Evolutionary conservation across 345 rosid genomes (phyloP).

Genomic region (Balakata baccata): DNA sequence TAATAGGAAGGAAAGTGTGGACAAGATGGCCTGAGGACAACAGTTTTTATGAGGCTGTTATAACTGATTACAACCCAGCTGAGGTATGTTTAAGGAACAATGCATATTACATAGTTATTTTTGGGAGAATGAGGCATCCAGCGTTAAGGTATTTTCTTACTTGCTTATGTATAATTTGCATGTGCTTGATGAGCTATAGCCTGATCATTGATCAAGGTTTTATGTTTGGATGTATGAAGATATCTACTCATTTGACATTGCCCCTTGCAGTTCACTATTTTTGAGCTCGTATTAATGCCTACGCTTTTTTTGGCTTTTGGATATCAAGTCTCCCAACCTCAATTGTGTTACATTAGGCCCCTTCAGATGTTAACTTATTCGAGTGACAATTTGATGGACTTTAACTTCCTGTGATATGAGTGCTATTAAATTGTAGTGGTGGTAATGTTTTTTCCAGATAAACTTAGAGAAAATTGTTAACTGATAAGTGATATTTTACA

Average conservation of each 20-base stretch:
- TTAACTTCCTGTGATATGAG: not conserved
- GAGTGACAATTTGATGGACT: not conserved
- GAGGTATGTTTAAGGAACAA: slow-evolving; percentile 47
- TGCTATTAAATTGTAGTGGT: not conserved
- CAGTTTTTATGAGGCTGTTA: slow-evolving; percentile 82
- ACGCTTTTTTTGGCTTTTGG: not conserved
- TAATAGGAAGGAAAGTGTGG: slow-evolving; percentile 90
- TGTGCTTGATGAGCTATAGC: not conserved
- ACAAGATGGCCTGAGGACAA: slow-evolving; percentile 98
- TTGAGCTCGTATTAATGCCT: too few species aligned
- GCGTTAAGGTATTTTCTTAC: too few species aligned
- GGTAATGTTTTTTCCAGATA: not conserved
- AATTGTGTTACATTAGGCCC: not conserved
- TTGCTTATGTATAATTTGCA: too few species aligned
- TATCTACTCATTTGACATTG: not conserved
- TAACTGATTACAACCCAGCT: slow-evolving; percentile 67
- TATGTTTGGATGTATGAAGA: not conserved
- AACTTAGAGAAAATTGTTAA: not conserved
- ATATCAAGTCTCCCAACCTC: not conserved
- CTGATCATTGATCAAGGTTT: not conserved
- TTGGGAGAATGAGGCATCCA: not conserved
- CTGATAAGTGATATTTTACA: too few species aligned
- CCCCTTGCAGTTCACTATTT: too few species aligned
- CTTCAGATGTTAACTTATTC: not conserved
- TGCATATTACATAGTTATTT: not conserved